Evolutionary conservation across 116 monocot species (phyloP), one percentile per base, ranked within the genome.

Genomic region (Trichopus zeylanicus): DNA sequence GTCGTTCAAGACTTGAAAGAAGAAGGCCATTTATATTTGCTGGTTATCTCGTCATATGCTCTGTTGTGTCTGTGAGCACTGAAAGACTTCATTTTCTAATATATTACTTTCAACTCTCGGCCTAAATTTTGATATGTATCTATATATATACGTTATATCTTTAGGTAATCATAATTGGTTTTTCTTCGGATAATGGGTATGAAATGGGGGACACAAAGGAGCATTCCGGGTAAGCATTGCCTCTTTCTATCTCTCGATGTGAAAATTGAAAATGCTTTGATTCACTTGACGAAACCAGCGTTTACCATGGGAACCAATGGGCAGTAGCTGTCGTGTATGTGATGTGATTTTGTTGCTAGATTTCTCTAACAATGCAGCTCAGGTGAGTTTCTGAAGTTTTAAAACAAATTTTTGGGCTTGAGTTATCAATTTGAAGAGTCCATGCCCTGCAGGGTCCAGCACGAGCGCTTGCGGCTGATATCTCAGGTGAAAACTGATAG

Each of bases 391-490:
- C 0, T 35, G 18, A 13, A 51, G 11, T 24, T 24, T 3, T 42
- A 12, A 16, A 0, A 5, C 8, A 5, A 5, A 5, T 33, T 33
- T 33, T 33, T 33, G 32, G 32, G 32, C 8, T 4, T 4, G 8
- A 33, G 4, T 4, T 33, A 33, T 13, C 42, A 2, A 42, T 42
- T n/a, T n/a, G n/a, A n/a, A n/a, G n/a, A n/a, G n/a, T n/a, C n/a
- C n/a, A n/a, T n/a, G n/a, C n/a, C n/a, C n/a, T 48, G n/a, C 34
- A 86, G 75, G 86, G 81, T 57, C 86, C 86, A 10, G 72, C 75
- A 46, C 81, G 86, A 38, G 86, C 86, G 48, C 59, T 86, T 18
- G 81, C 81, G 81, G 81, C 78, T 46, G 86, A 86, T 72, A 70
- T 86, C 33, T 74, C 81, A 60, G 85, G 85, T 85, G 28, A 61